Evolutionary conservation across 208 protist genomes (phyloP), one percentile per base, ranked within the genome.

Genomic region (Crithidia thermophila): DNA sequence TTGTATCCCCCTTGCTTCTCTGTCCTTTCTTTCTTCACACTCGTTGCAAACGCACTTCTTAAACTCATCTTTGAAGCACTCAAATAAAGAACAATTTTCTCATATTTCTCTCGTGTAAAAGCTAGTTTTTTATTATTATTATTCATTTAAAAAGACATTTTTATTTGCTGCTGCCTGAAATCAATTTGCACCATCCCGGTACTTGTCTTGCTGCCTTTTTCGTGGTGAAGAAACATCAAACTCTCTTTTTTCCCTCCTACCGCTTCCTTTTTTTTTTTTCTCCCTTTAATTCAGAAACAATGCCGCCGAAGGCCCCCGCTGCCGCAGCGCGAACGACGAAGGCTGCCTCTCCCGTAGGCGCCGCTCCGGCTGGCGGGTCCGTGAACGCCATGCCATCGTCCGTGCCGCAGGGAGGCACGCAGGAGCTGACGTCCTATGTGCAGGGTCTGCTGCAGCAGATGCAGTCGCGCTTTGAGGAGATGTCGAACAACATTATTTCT

Each of bases 401-500:
- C 30, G 51, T 39, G 31, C 58, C 66, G 23, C 58, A 66, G 34
- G 71, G 70, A 21, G 87, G 84, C 23, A 96, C 94, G 28, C 83
- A 95, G 66, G 94, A 98, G 69, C 80, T 98, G 16, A 97, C 93
- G 1, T 68, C 81, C n/a, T 97, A 97, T 56, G 94, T 98, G 66
- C 97, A 98, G 76, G 88, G 87, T 27, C 82, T 98, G 20, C 77
- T 98, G 20, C 88, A 97, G 74, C 91, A 98, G 63, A 98, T 98
- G 95, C 97, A 98, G 76, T 75, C 79, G 0, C 86, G 95, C 49
- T 98, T 98, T 73, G 91, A 98, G 68, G 94, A 98, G 45, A 98
- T 98, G 95, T 96, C 91, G 18, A 93, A 94, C 50, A 84, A 86
- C 51, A 98, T 98, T 66, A 87, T 98, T 60, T 68, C 67, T 10